Base-by-base conservation (phyloP, 2,329 filamentous ascomycete genomes). In the Didymella glomerata region DNA sequence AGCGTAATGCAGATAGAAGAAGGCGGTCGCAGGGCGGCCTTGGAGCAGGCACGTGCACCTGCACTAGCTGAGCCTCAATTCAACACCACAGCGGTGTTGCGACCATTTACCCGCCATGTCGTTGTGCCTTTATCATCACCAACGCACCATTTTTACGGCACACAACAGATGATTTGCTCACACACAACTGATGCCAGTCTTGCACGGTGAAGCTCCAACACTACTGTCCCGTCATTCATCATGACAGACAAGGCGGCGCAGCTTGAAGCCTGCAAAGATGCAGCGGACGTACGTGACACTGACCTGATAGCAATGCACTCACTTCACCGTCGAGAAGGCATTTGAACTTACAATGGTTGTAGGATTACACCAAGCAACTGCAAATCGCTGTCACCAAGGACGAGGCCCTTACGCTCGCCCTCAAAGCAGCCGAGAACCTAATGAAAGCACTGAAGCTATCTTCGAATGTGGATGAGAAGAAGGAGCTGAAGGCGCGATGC, bases 381-480 rank as follows among this genome's bases (percentile, higher is more conserved):
- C 76, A 80, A 60, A 73, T 76, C 60, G 80, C 85, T 36, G 73
- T 75, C 24, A 85, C 82, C 47, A 84, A 85, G 65, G 79, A 84
- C 65, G 87, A 88, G 67, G 92, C 92, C 42, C 83, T 97, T 54
- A 81, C 88, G 50, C 85, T 91, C 74, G 89, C 92, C 48, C 92
- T 97, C 71, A 81, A 84, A 64, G 91, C 90, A 4, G 90, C 88
- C 22, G 92, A 97, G 74, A 81, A 90, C 49, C 93, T 95, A 67
- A 91, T 97, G 87, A 86, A 86, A 70, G 91, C 91, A 2, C 81
- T 91, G 52, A 83, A 82, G 59, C 80, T 90, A 59, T 84, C 88
- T 6, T 77, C 81, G n/a, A 82, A 79, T 50, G 78, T 85, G n/a
- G 75, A 78, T 4, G 89, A 96, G 56, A 91, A 87, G 66, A 79